Evolutionary conservation across 2,329 filamentous ascomycete species (phyloP).

Genomic region (Paecilomyces dactylethromorphus): DNA sequence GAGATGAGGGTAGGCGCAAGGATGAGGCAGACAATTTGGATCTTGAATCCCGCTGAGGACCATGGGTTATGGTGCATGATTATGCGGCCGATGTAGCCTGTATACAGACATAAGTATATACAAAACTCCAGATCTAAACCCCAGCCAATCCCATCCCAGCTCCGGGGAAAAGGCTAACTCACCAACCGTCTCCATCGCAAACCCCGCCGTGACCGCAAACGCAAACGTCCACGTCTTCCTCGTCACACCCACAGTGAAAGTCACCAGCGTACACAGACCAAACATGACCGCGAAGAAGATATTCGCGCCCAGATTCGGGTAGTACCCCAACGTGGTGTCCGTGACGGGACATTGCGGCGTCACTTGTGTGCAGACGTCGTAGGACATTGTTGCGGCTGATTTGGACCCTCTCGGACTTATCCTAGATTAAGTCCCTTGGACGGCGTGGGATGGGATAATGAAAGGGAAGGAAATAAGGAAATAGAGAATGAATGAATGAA

Average conservation of each 20-base stretch:
- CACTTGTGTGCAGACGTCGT: slow-evolving; percentile 19
- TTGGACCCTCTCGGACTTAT: too few species aligned
- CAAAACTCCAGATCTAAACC: not conserved
- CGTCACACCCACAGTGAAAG: slow-evolving; percentile 38
- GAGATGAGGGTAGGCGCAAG: slow-evolving; percentile 46
- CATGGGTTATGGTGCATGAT: slow-evolving; percentile 44
- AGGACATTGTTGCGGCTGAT: not conserved
- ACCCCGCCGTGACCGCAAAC: slow-evolving; percentile 38
- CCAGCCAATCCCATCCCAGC: too few species aligned
- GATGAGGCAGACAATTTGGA: slow-evolving; percentile 29
- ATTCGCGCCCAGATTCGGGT: slow-evolving; percentile 41
- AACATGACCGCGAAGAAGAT: slow-evolving; percentile 43
- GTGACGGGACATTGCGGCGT: slow-evolving; percentile 30
- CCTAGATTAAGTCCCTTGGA: too few species aligned
- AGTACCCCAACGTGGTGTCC: slow-evolving; percentile 41
- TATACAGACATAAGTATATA: not conserved
- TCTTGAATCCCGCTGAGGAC: slow-evolving; percentile 37
- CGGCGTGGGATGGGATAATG: too few species aligned
- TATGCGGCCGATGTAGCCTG: slow-evolving; percentile 44
- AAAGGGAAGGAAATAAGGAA: too few species aligned
- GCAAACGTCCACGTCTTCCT: slow-evolving; percentile 48
- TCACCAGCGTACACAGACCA: slow-evolving; percentile 36
- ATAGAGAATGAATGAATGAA: too few species aligned
- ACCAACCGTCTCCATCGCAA: slow-evolving; percentile 40
- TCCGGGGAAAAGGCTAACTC: not conserved